Evolutionary conservation across 2,329 filamentous ascomycete species (phyloP).

Genomic region (Aspergillus candidus): DNA sequence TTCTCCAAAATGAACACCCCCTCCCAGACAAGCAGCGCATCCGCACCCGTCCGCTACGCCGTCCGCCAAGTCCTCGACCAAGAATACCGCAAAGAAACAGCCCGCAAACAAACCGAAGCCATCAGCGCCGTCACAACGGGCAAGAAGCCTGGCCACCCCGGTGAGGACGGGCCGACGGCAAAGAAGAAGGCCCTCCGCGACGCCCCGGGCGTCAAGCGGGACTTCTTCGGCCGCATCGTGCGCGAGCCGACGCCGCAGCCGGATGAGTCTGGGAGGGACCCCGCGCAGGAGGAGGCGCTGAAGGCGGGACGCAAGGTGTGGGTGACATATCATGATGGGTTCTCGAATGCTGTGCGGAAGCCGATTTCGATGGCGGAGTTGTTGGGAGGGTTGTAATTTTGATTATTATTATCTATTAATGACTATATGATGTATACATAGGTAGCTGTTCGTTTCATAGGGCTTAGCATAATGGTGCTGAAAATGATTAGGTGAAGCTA

Average conservation of each 20-base stretch:
- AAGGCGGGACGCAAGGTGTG: constrained; percentile 60
- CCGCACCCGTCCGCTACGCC: constrained; percentile 77
- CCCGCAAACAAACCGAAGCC: constrained; percentile 59
- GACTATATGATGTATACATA: constrained; percentile 1
- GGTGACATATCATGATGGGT: constrained; percentile 84
- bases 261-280: constrained; percentile 28
- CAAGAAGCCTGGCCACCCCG: constrained; percentile 17
- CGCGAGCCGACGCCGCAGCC: constrained; percentile 37
- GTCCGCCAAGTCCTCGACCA: constrained; percentile 90
- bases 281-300: constrained; percentile 24
- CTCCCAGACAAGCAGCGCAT: constrained; percentile 45
- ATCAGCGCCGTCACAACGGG: constrained; percentile 32
- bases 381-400: constrained; percentile 43
- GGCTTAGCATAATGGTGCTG: neutral
- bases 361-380: constrained; percentile 77
- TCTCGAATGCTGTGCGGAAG: constrained; percentile 87
- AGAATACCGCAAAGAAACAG: constrained; percentile 70
- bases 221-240: constrained; percentile 80
- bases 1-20: constrained; percentile 46
- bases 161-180: constrained; percentile 9
- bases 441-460: constrained; percentile 1
- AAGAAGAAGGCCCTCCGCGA: constrained; percentile 25
- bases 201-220: constrained; percentile 53
- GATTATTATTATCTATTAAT: neutral
- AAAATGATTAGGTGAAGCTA: neutral